These are phyloP conservation scores for Phanerochaete carnosa DNA, from an alignment of 768 basidiomycete genomes.

Conservation along the genomic window DNA sequence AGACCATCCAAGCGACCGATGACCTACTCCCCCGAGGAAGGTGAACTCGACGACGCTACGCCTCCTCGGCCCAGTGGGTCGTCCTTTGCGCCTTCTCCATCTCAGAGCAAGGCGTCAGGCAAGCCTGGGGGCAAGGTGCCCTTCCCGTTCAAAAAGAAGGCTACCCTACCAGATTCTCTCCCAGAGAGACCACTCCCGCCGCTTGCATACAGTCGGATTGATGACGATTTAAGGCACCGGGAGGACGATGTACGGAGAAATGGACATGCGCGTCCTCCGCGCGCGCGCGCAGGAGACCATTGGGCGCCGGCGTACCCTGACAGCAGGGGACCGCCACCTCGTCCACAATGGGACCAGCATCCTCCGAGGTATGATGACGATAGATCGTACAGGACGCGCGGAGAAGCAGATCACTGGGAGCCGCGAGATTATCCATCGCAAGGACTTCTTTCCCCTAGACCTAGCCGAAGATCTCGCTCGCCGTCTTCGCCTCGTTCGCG, in stretches of 20 bases:
- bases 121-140: constrained; percentile 49
- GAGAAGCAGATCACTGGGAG: constrained; percentile 3
- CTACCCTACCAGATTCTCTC: constrained; percentile 10
- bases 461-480: constrained; percentile 14
- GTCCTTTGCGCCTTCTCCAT: constrained; percentile 27
- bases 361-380: constrained; percentile 23
- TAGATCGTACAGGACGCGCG: constrained; percentile 26
- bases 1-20: constrained; percentile 54
- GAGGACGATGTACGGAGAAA: constrained; percentile 32
- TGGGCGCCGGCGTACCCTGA: constrained; percentile 5
- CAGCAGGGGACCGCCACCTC: background rate
- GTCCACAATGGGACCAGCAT: constrained; percentile 15
- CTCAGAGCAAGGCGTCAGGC: constrained; percentile 18
- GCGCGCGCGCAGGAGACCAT: constrained; percentile 11
- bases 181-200: constrained; percentile 9
- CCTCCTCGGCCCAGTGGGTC: constrained; percentile 17
- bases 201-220: constrained; percentile 35
- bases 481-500: constrained; percentile 25
- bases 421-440: background rate
- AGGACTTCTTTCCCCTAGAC: background rate
- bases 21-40: constrained; percentile 73
- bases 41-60: constrained; percentile 67
- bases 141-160: constrained; percentile 71
- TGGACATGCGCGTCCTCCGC: constrained; percentile 16
- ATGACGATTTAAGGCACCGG: constrained; percentile 41